These are phyloP conservation scores for Coniochaeta pulveracea DNA, from an alignment of 2,329 filamentous ascomycete species.

Conservation along the genomic window DNA sequence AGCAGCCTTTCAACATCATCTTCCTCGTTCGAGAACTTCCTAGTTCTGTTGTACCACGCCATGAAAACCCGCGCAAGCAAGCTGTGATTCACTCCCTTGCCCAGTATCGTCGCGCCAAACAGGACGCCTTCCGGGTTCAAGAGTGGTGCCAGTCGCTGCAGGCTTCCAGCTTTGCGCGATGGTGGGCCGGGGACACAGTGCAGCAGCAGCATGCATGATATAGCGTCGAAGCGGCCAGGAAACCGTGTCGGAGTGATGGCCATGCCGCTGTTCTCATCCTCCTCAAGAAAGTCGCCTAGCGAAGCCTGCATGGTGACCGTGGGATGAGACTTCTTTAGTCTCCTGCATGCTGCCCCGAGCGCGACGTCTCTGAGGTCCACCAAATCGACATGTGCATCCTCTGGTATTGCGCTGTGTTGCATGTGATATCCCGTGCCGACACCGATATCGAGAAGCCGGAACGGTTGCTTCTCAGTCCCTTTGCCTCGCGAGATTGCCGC, in stretches of 20 bases:
- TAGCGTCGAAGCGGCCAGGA: not conserved
- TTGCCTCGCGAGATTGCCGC: not conserved
- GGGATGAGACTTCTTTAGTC: not conserved
- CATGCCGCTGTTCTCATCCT: not conserved
- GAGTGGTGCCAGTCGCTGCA: slow-evolving; percentile 2
- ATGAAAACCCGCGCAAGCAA: not conserved
- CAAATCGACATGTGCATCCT: not conserved
- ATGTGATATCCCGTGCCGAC: slow-evolving; percentile 2
- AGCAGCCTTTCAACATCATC: not conserved
- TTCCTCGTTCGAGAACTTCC: not conserved
- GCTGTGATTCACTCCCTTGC: slow-evolving; percentile 1
- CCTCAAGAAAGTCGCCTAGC: slow-evolving; percentile 1
- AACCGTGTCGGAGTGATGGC: not conserved
- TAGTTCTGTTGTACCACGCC: not conserved
- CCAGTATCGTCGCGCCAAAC: slow-evolving; percentile 1
- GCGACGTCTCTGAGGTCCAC: slow-evolving; percentile 2
- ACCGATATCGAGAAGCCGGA: slow-evolving; percentile 1
- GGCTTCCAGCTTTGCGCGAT: not conserved
- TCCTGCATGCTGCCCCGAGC: not conserved
- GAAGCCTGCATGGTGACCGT: not conserved
- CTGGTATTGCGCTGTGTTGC: not conserved
- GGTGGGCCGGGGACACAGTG: slow-evolving; percentile 3
- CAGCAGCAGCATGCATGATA: slow-evolving; percentile 4
- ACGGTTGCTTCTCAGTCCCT: not conserved
- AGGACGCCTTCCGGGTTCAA: not conserved